Percentiles rank a stretch among this genome's conserved stretches.
phyloP scores from a whole-genome alignment of 1,284 basidiomycete species.

The Pseudozyma sp. region DNA sequence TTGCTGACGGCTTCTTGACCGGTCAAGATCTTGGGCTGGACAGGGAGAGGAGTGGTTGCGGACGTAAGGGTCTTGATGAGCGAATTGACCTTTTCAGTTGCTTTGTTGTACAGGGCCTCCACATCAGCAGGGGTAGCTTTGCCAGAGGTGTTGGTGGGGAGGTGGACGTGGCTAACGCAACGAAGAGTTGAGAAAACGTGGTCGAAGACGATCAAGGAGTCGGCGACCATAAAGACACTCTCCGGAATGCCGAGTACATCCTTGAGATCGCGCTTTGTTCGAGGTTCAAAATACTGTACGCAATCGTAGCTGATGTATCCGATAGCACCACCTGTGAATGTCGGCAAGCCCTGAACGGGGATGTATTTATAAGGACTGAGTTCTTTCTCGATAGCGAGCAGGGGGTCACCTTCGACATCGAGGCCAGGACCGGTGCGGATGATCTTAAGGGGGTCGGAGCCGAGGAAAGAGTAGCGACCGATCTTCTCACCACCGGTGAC shows the following conservation, averaged over 20 bases:
- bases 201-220: conserved; percentile 94
- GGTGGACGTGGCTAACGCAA: conserved; percentile 92
- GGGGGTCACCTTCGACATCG: conserved; percentile 87
- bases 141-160: conserved; percentile 74
- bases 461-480: conserved; percentile 94
- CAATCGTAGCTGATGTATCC: conserved; percentile 98
- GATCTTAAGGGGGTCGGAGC: conserved; percentile 92
- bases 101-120: conserved; percentile 46
- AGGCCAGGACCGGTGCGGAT: conserved; percentile 88
- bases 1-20: conserved; percentile 77
- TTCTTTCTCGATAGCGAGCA: conserved; percentile 84
- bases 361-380: conserved; percentile 88
- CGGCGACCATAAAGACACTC: conserved; percentile 94
- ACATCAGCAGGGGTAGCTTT: conserved; percentile 72
- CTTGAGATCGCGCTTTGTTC: conserved; percentile 74
- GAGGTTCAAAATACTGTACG: conserved; percentile 89
- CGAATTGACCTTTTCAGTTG: conserved; percentile 36
- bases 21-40: conserved; percentile 70
- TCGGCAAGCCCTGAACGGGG: conserved; percentile 88
- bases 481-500: conserved; percentile 87
- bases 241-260: conserved; percentile 88
- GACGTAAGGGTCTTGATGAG: conserved; percentile 40
- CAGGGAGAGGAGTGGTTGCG: conserved; percentile 74
- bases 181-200: conserved; percentile 95
- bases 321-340: conserved; percentile 97